A percentile compares a stretch with the other conserved stretches of the same genome.
These are phyloP conservation scores for Apiospora koreana DNA, from an alignment of 2,329 filamentous ascomycete species.

Conservation along the genomic window DNA sequence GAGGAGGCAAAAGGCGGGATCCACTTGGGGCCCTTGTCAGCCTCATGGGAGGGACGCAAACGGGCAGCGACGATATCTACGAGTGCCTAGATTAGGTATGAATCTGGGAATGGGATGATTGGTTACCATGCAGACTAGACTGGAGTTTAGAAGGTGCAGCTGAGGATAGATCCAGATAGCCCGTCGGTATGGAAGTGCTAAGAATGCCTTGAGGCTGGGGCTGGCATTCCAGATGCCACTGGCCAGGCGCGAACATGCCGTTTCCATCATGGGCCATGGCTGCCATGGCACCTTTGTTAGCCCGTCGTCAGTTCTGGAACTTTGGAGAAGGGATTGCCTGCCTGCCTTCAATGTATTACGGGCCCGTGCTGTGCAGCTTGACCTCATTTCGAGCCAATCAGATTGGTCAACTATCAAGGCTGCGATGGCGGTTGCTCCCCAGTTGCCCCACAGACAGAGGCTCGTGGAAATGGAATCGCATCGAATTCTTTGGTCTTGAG, in stretches of 20 bases:
- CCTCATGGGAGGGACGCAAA: slow-evolving; percentile 1
- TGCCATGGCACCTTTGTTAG: neutral
- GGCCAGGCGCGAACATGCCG: neutral
- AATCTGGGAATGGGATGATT: neutral
- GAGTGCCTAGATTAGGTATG: neutral
- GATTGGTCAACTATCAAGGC: neutral
- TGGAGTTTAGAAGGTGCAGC: neutral
- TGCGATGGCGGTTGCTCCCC: slow-evolving; percentile 13
- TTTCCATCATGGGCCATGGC: too few relatives aligned
- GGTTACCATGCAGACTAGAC: neutral
- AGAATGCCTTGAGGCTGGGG: neutral
- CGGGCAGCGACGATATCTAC: neutral
- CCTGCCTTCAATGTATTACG: slow-evolving; percentile 4
- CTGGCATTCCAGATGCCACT: slow-evolving; percentile 2
- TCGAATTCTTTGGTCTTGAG: slow-evolving; percentile 17
- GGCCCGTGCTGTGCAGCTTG: slow-evolving; percentile 10
- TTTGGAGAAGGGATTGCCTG: slow-evolving; percentile 15
- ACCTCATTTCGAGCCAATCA: neutral
- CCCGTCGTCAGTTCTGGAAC: slow-evolving; percentile 15
- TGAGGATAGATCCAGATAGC: neutral
- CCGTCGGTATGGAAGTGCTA: neutral
- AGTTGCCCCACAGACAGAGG: slow-evolving; percentile 12
- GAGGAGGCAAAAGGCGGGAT: neutral
- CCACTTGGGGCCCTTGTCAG: neutral
- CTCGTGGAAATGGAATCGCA: slow-evolving; percentile 18